Conservation (phyloP, 306 rosid genomes). For the Cucumis sativus region Cucumber_9930_V3 NC_026659.2:7994501-7995000, state of each 20-base stretch:
- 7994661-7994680: background rate
- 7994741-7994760: conserved; percentile 95
- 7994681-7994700: background rate
- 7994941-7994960: conserved; percentile 87
- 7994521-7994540: background rate
- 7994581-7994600: background rate
- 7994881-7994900: background rate
- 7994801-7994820: conserved; percentile 93
- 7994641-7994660: too few relatives aligned
- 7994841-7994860: conserved; percentile 25
- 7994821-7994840: conserved; percentile 88
- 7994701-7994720: conserved; percentile 6
- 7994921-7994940: conserved; percentile 69
- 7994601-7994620: background rate
- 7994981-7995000: background rate
- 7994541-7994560: background rate
- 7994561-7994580: background rate
- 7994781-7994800: conserved; percentile 89
- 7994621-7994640: background rate
- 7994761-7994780: conserved; percentile 99
- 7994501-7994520: background rate
- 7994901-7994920: background rate
- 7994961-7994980: conserved; percentile 67
- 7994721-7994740: conserved; percentile 85
- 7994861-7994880: background rate